Conservation (phyloP, 2,329 filamentous ascomycete species). For the Colletotrichum destructivum region DNA sequence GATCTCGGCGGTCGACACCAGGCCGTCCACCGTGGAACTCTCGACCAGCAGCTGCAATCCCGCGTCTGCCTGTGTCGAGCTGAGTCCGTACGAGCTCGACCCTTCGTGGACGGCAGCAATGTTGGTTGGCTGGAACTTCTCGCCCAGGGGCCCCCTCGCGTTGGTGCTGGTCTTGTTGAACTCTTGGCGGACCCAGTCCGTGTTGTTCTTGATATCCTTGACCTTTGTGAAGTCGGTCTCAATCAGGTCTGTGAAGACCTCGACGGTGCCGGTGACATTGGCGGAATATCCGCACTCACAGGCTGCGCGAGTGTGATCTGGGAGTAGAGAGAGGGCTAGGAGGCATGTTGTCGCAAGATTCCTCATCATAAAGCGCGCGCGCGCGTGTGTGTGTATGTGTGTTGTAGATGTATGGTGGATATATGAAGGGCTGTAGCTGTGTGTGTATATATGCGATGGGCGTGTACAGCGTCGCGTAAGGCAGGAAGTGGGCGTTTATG, state of each 20-base stretch:
- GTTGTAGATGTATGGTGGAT: too few species aligned
- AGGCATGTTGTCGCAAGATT: constrained; percentile 16
- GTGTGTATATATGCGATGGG: neutral
- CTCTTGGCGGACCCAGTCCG: constrained; percentile 76
- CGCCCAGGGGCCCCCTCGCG: constrained; percentile 76
- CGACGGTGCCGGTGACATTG: constrained; percentile 57
- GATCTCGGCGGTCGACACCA: constrained; percentile 76
- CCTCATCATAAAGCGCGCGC: constrained; percentile 18
- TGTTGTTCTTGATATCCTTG: constrained; percentile 62
- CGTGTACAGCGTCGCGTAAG: neutral
- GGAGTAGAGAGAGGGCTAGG: constrained; percentile 36
- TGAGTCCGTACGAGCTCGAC: constrained; percentile 58
- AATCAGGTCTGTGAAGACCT: constrained; percentile 77
- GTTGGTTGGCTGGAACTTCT: constrained; percentile 72
- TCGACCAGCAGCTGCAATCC: constrained; percentile 73
- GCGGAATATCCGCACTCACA: constrained; percentile 83
- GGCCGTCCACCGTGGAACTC: constrained; percentile 59
- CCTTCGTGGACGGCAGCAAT: constrained; percentile 63
- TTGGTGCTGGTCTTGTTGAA: constrained; percentile 75
- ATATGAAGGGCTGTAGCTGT: too few species aligned
- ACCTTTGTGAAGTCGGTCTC: constrained; percentile 80
- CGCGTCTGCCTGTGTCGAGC: constrained; percentile 59
- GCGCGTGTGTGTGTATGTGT: neutral
- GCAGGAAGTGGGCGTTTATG: neutral
- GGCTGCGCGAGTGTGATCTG: constrained; percentile 46